These are phyloP conservation scores for Juglanconis oblonga DNA, from an alignment of 2,329 filamentous ascomycete genomes.

Conservation along the genomic window DNA sequence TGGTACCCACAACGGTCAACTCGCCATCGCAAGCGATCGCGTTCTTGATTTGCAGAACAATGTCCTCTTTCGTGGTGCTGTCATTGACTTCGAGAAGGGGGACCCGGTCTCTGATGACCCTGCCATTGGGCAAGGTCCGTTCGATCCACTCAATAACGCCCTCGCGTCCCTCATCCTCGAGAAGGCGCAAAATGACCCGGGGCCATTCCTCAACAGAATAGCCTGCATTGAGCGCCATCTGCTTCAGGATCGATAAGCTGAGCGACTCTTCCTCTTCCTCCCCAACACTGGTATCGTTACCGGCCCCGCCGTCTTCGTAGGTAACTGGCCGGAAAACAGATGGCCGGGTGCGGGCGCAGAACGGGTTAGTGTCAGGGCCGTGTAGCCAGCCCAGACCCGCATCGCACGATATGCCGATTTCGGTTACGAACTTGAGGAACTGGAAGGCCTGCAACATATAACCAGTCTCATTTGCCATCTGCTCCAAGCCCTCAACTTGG, in stretches of 20 bases:
- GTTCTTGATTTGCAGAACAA: slow-evolving; percentile 6
- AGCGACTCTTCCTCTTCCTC: slow-evolving; percentile 3
- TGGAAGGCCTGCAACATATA: slow-evolving; percentile 59
- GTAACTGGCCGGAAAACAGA: slow-evolving; percentile 11
- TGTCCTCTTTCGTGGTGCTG: not conserved
- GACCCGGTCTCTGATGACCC: slow-evolving; percentile 26
- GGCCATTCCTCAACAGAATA: slow-evolving; percentile 28
- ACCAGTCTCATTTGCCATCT: slow-evolving; percentile 60
- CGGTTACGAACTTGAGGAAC: slow-evolving; percentile 51
- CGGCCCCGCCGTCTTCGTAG: not conserved
- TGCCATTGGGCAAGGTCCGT: slow-evolving; percentile 17
- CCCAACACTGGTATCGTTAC: not conserved
- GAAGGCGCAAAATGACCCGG: slow-evolving; percentile 33
- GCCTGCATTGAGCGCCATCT: slow-evolving; percentile 37
- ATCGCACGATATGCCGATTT: slow-evolving; percentile 66
- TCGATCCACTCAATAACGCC: slow-evolving; percentile 8
- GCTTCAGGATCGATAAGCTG: slow-evolving; percentile 26
- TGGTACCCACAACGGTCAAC: slow-evolving; percentile 9
- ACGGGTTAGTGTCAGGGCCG: slow-evolving; percentile 48
- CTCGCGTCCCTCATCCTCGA: slow-evolving; percentile 32
- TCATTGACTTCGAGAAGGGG: not conserved
- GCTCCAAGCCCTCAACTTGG: slow-evolving; percentile 57
- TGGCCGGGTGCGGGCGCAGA: not conserved
- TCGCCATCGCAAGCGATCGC: not conserved
- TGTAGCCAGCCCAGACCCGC: slow-evolving; percentile 65